phyloP scores from a whole-genome alignment of 805 yeast genomes.

The Zygoascus tannicola region DNA sequence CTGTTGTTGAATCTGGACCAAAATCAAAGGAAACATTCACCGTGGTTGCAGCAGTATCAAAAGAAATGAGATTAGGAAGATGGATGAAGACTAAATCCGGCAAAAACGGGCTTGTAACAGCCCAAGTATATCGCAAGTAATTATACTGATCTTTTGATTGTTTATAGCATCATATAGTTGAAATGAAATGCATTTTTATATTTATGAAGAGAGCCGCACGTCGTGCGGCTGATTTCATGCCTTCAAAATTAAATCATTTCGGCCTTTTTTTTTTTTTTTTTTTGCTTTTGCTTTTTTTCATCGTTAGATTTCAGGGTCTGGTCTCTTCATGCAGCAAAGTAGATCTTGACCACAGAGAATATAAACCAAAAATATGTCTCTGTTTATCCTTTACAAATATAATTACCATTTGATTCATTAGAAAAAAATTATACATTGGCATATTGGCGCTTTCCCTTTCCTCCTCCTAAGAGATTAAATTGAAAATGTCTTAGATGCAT shows the following conservation, averaged over 20 bases:
- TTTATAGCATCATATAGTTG: too few species aligned
- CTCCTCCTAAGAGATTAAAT: too few species aligned
- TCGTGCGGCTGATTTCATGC: neutral
- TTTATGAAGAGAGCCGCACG: neutral
- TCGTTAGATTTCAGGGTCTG: neutral
- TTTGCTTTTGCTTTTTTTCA: neutral
- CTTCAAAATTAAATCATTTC: neutral
- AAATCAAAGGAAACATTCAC: constrained; percentile 41
- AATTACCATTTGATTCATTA: too few species aligned
- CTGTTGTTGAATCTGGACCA: constrained; percentile 17
- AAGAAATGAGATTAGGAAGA: constrained; percentile 84
- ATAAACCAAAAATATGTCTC: too few species aligned
- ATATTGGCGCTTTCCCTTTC: too few species aligned
- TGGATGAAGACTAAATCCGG: constrained; percentile 58
- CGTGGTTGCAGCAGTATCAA: constrained; percentile 54
- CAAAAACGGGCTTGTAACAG: constrained; percentile 58
- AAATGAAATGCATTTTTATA: too few species aligned
- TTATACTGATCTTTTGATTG: neutral
- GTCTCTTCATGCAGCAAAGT: neutral
- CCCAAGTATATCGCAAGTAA: constrained; percentile 8
- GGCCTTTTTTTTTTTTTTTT: neutral
- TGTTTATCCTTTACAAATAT: too few species aligned
- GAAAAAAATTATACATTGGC: too few species aligned
- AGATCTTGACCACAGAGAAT: too few species aligned
- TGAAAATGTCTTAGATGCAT: too few species aligned